These are phyloP conservation scores for Blastomyces silverae DNA, from an alignment of 2,329 filamentous ascomycete genomes.

Conservation along the genomic window DNA sequence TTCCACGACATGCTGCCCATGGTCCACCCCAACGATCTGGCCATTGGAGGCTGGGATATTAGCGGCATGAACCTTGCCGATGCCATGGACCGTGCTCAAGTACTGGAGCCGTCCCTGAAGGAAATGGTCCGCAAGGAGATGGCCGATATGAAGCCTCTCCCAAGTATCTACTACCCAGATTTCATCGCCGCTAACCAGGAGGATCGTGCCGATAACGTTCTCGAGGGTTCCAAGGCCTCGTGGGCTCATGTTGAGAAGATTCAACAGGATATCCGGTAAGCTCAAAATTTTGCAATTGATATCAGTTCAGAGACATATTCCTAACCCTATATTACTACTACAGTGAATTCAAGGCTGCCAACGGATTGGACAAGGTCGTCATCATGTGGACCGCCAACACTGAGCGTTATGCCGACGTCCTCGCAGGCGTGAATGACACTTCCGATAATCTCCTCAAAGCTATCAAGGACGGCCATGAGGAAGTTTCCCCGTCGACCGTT, in stretches of 20 bases:
- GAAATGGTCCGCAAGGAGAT: slow-evolving; percentile 86
- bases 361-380: slow-evolving; percentile 88
- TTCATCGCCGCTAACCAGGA: slow-evolving; percentile 99
- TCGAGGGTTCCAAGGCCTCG: slow-evolving; percentile 76
- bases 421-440: slow-evolving; percentile 89
- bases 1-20: slow-evolving; percentile 92
- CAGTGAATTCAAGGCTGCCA: slow-evolving; percentile 79
- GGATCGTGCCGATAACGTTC: slow-evolving; percentile 84
- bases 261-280: slow-evolving; percentile 79
- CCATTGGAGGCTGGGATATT: slow-evolving; percentile 96
- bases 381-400: slow-evolving; percentile 99
- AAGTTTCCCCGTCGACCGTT: slow-evolving; percentile 90
- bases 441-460: slow-evolving; percentile 86
- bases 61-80: slow-evolving; percentile 80
- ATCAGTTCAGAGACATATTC: neutral
- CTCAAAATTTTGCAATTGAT: slow-evolving; percentile 11
- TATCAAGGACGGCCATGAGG: slow-evolving; percentile 78
- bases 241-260: slow-evolving; percentile 87
- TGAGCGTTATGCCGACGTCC: slow-evolving; percentile 85
- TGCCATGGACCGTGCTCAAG: slow-evolving; percentile 91
- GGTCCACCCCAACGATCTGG: slow-evolving; percentile 93
- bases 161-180: slow-evolving; percentile 96
- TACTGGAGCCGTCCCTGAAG: slow-evolving; percentile 94
- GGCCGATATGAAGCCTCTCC: slow-evolving; percentile 77
- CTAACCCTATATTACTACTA: slow-evolving; percentile 16